These are phyloP conservation scores for Chamaecrista fasciculata DNA, from an alignment of 306 rosid species.

Conservation along the genomic window DNA sequence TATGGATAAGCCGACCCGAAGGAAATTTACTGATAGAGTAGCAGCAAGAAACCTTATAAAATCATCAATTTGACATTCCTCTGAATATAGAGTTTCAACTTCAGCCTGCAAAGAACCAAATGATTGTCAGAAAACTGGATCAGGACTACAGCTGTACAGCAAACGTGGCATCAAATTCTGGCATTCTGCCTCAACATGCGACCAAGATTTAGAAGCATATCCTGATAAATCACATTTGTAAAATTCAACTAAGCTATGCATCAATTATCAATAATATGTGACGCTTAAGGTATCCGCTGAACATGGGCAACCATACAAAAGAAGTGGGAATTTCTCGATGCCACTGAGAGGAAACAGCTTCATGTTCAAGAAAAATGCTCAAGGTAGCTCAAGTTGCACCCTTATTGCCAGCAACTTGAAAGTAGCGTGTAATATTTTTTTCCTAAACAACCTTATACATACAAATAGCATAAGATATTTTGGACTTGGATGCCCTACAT, in stretches of 20 bases:
- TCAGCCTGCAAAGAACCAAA: constrained; percentile 54
- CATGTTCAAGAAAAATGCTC: neutral
- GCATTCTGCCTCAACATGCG: constrained; percentile 4
- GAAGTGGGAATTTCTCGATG: neutral
- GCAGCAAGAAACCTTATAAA: constrained; percentile 55
- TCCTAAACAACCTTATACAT: neutral
- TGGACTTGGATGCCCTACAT: neutral
- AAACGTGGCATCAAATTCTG: constrained; percentile 1
- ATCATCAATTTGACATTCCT: constrained; percentile 63
- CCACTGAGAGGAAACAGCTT: neutral
- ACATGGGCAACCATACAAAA: neutral
- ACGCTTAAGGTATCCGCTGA: neutral
- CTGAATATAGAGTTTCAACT: constrained; percentile 51
- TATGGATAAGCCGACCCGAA: constrained; percentile 21
- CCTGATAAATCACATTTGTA: neutral
- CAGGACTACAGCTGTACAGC: too few relatives aligned
- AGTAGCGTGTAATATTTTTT: neutral
- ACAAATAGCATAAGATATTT: neutral
- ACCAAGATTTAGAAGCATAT: neutral
- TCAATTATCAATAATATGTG: neutral
- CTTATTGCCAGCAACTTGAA: neutral
- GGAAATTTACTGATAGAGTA: constrained; percentile 12
- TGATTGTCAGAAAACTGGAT: too few relatives aligned
- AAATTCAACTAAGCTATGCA: neutral
- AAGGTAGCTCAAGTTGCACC: neutral